Percentiles rank a stretch among this genome's conserved stretches.
Evolutionary conservation across 257 asterid genomes (phyloP).

Genomic region (Asclepias syriaca): DNA sequence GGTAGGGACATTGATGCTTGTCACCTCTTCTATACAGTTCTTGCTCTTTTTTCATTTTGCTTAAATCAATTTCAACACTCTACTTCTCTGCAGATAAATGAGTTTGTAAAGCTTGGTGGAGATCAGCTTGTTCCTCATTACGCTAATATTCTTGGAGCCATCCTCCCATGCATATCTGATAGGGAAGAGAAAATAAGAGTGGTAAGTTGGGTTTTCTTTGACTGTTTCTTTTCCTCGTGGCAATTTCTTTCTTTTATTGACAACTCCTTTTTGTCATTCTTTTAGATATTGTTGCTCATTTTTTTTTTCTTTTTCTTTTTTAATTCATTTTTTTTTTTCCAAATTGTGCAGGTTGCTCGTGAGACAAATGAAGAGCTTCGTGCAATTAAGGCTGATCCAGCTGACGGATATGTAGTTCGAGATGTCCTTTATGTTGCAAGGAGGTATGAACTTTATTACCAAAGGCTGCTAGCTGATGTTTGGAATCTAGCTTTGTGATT

Average conservation of each 20-base stretch:
- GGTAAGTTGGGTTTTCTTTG: constrained; percentile 39
- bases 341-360: constrained; percentile 70
- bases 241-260: constrained; percentile 1
- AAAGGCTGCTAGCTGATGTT: constrained; percentile 1
- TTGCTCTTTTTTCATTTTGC: constrained; percentile 18
- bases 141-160: constrained; percentile 95
- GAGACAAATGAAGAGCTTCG: constrained; percentile 97
- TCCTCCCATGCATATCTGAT: constrained; percentile 96
- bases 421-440: constrained; percentile 85
- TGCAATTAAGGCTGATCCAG: constrained; percentile 76
- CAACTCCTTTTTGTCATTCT: neutral
- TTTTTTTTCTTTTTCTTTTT: neutral
- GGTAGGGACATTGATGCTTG: constrained; percentile 44
- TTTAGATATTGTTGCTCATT: neutral
- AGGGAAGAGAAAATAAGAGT: constrained; percentile 97
- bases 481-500: neutral
- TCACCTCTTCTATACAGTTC: neutral
- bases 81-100: constrained; percentile 60
- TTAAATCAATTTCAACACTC: constrained; percentile 17
- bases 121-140: constrained; percentile 96
- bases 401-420: constrained; percentile 85
- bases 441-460: constrained; percentile 42
- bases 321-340: neutral
- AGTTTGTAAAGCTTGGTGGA: constrained; percentile 99
- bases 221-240: neutral